Evolutionary conservation across 768 basidiomycete species (phyloP).

Genomic region (Trametes punicea): DNA sequence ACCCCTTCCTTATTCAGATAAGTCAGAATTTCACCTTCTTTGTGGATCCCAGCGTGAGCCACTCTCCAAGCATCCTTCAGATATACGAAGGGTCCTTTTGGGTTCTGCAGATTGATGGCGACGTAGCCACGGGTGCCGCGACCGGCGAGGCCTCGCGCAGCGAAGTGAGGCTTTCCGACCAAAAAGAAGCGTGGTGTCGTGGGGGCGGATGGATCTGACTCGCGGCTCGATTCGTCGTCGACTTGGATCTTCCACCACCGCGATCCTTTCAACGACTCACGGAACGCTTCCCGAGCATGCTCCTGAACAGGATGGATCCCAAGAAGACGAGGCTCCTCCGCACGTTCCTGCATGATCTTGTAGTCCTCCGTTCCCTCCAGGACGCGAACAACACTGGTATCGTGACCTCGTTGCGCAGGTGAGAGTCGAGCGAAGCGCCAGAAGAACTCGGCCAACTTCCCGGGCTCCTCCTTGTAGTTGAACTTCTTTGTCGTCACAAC

Average conservation of each 20-base stretch:
- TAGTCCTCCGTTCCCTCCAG: background rate
- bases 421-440: background rate
- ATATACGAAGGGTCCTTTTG: background rate
- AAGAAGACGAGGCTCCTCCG: background rate
- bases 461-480: background rate
- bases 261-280: background rate
- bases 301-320: background rate
- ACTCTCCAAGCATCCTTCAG: conserved; percentile 3
- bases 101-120: background rate
- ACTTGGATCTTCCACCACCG: conserved; percentile 2
- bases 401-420: background rate
- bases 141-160: background rate
- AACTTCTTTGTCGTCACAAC: background rate
- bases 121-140: conserved; percentile 4
- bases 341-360: background rate
- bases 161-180: background rate
- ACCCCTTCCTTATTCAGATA: background rate
- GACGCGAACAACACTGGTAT: background rate
- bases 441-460: background rate
- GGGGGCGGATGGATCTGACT: background rate
- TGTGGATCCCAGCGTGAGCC: background rate
- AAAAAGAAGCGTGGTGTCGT: background rate
- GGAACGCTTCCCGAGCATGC: background rate
- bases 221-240: background rate
- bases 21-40: background rate